Evolutionary conservation across 768 basidiomycete genomes (phyloP).

Genomic region (Tephrocybe sp.): DNA sequence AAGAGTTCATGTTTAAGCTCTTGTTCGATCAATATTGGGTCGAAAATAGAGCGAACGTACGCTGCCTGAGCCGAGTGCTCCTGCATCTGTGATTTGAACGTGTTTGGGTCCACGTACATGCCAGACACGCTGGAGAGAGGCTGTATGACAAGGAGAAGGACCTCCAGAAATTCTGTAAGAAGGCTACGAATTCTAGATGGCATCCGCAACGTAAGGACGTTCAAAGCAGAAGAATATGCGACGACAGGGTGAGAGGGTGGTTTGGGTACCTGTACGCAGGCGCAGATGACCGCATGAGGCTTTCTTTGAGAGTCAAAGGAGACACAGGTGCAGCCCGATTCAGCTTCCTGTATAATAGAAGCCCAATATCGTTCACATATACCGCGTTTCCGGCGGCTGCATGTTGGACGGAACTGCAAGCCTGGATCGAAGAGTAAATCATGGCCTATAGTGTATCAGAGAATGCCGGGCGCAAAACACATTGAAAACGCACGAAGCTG

Average conservation of each 20-base stretch:
- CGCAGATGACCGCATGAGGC: constrained; percentile 56
- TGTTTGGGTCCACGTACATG: constrained; percentile 58
- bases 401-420: constrained; percentile 77
- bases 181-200: constrained; percentile 72
- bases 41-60: constrained; percentile 73
- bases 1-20: constrained; percentile 77
- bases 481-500: constrained; percentile 76
- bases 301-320: constrained; percentile 65
- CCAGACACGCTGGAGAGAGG: constrained; percentile 67
- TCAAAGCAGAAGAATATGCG: constrained; percentile 41
- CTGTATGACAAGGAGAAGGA: constrained; percentile 82
- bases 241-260: constrained; percentile 41
- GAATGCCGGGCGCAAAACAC: constrained; percentile 12
- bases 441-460: constrained; percentile 54
- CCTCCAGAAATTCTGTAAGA: constrained; percentile 75
- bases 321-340: constrained; percentile 81
- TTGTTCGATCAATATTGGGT: constrained; percentile 79
- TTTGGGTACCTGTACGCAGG: constrained; percentile 45
- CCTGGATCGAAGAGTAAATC: constrained; percentile 88
- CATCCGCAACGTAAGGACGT: constrained; percentile 60
- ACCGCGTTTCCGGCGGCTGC: constrained; percentile 70
- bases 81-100: constrained; percentile 58
- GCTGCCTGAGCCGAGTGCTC: constrained; percentile 64
- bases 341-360: constrained; percentile 75
- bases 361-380: constrained; percentile 84